Conservation (phyloP, 352 stramenopile genomes). For the Phytophthora foliorum region DNA sequence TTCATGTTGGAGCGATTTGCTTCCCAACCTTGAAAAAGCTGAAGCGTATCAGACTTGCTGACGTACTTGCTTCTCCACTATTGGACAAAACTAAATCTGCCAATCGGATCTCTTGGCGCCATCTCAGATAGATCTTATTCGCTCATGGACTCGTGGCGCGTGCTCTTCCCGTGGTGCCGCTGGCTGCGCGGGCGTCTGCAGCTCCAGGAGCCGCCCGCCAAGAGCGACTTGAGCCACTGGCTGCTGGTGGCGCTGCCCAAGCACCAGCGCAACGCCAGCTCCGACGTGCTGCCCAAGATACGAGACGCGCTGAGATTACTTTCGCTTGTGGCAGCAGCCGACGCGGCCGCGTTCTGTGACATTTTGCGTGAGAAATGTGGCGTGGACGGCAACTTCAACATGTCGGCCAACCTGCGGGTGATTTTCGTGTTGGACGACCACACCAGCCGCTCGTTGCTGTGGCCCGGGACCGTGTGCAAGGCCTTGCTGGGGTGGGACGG, state of each 20-base stretch:
- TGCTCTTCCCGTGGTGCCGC: slow-evolving; percentile 44
- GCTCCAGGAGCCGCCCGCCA: slow-evolving; percentile 23
- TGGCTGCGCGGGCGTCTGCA: slow-evolving; percentile 40
- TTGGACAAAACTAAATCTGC: background rate
- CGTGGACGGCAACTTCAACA: slow-evolving; percentile 17
- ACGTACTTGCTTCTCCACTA: slow-evolving; percentile 4
- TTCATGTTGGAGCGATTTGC: no score
- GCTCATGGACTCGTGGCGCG: slow-evolving; percentile 33
- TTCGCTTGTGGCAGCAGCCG: slow-evolving; percentile 31
- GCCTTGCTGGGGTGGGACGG: slow-evolving; percentile 23
- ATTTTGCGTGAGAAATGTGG: slow-evolving; percentile 45
- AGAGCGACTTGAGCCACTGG: slow-evolving; percentile 16
- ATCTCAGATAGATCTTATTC: slow-evolving; percentile 19
- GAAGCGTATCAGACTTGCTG: background rate
- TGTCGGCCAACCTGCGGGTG: slow-evolving; percentile 26
- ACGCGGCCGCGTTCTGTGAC: slow-evolving; percentile 25
- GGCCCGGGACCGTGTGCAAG: slow-evolving; percentile 35
- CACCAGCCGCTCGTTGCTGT: slow-evolving; percentile 38
- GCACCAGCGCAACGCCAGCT: slow-evolving; percentile 32
- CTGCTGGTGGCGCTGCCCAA: slow-evolving; percentile 44
- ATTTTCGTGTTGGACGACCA: slow-evolving; percentile 49
- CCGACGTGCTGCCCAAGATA: slow-evolving; percentile 32
- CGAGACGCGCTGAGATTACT: slow-evolving; percentile 45
- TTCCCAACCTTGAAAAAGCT: background rate
- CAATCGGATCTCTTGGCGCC: slow-evolving; percentile 20